phyloP scores from a whole-genome alignment of 1,139 yeast genomes.

The Candida freyschussii region DNA sequence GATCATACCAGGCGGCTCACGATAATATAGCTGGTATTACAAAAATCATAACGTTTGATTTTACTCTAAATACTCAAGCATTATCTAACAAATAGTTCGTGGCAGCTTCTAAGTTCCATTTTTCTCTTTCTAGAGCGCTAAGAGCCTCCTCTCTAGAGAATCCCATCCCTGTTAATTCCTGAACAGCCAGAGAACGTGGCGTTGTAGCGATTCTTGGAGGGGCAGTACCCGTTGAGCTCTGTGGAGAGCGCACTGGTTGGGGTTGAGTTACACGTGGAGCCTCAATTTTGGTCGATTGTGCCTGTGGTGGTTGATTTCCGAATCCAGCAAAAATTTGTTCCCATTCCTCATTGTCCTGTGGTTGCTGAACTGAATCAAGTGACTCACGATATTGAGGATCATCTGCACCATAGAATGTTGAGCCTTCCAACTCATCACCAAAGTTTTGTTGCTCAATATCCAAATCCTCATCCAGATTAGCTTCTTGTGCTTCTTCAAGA shows the following conservation, averaged over 20 bases:
- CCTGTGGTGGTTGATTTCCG: constrained; percentile 42
- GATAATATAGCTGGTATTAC: too few species aligned
- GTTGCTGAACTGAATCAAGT: constrained; percentile 1
- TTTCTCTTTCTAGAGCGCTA: constrained; percentile 61
- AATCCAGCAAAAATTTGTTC: constrained; percentile 90
- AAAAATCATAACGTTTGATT: background rate
- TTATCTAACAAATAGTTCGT: constrained; percentile 77
- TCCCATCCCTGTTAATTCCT: constrained; percentile 88
- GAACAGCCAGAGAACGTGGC: constrained; percentile 47
- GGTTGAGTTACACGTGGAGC: constrained; percentile 5
- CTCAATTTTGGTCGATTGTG: constrained; percentile 6
- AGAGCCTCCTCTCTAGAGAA: constrained; percentile 62
- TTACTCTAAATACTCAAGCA: constrained; percentile 29
- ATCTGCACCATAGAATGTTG: constrained; percentile 35
- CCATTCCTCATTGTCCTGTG: constrained; percentile 69
- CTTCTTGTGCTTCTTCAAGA: constrained; percentile 44
- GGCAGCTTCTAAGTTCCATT: constrained; percentile 79
- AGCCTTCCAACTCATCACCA: constrained; percentile 28
- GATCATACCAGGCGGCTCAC: too few species aligned
- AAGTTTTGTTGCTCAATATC: constrained; percentile 32
- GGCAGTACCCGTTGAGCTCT: constrained; percentile 12
- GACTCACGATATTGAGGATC: constrained; percentile 3
- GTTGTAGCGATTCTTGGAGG: constrained; percentile 35
- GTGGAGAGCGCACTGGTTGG: constrained; percentile 5
- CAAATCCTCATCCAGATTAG: constrained; percentile 30